Conservation (phyloP, 176 grass and related monocot genomes). For the Triticum monococcum region DNA sequence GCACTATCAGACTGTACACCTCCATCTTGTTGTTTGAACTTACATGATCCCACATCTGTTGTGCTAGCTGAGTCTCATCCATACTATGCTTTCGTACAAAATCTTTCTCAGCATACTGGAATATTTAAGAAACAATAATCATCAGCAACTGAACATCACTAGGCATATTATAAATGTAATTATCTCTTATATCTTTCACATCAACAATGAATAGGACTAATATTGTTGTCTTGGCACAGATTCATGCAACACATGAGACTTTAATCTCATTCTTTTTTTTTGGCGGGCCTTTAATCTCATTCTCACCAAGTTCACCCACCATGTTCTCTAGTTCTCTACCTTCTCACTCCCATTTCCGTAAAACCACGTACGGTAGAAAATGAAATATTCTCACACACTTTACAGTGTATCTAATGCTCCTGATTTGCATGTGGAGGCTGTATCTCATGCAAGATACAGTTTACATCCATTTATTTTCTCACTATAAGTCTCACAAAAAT, state of each 20-base stretch:
- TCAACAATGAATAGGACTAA: background rate
- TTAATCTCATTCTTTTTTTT: background rate
- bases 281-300: background rate
- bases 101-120: slow-evolving; percentile 92
- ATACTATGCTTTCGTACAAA: slow-evolving; percentile 51
- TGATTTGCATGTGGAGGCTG: background rate
- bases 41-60: slow-evolving; percentile 88
- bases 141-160: slow-evolving; percentile 8
- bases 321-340: background rate
- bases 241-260: background rate
- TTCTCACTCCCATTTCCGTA: background rate
- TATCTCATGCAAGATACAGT: background rate
- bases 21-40: slow-evolving; percentile 76
- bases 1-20: slow-evolving; percentile 75
- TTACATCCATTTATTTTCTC: background rate
- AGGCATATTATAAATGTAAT: background rate
- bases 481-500: background rate
- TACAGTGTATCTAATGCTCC: background rate
- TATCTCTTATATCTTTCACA: background rate
- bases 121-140: slow-evolving; percentile 19
- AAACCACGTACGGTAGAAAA: background rate
- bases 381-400: background rate
- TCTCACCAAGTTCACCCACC: background rate
- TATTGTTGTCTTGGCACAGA: background rate
- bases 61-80: slow-evolving; percentile 58